These are phyloP conservation scores for Ceratobasidium sp. DNA, from an alignment of 1,284 basidiomycete genomes.

Conservation along the genomic window DNA sequence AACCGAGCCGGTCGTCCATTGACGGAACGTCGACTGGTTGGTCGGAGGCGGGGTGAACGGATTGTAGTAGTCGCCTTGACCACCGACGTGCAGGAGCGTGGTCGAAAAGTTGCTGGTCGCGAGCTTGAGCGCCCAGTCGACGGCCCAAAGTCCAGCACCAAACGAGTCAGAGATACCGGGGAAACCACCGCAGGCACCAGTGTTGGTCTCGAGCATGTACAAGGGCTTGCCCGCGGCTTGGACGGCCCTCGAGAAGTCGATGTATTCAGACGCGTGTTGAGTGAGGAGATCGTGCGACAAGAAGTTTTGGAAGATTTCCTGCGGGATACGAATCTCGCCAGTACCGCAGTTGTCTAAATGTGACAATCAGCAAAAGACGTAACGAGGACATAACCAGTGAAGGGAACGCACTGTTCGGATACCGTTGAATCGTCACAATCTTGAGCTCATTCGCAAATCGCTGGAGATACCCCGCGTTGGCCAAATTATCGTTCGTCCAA, in stretches of 20 bases:
- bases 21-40: constrained; percentile 42
- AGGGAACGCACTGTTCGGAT: constrained; percentile 41
- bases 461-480: constrained; percentile 35
- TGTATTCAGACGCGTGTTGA: constrained; percentile 33
- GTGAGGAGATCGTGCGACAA: constrained; percentile 34
- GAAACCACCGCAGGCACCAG: constrained; percentile 60
- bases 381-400: background rate
- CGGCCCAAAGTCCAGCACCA: constrained; percentile 74
- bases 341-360: constrained; percentile 41
- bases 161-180: constrained; percentile 64
- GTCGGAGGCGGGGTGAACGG: constrained; percentile 62
- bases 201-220: constrained; percentile 61
- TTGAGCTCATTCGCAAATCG: constrained; percentile 35
- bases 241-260: constrained; percentile 26
- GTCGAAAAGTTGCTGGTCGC: constrained; percentile 65
- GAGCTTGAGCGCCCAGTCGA: constrained; percentile 72
- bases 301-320: constrained; percentile 38
- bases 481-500: constrained; percentile 49
- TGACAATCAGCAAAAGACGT: background rate
- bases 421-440: constrained; percentile 42
- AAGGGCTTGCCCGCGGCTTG: constrained; percentile 53
- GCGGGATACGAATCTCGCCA: constrained; percentile 37
- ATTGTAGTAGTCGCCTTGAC: constrained; percentile 48
- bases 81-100: constrained; percentile 51
- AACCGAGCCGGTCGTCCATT: constrained; percentile 55